Evolutionary conservation across 352 stramenopile genomes (phyloP).

Genomic region (Pseudoperonospora humuli): DNA sequence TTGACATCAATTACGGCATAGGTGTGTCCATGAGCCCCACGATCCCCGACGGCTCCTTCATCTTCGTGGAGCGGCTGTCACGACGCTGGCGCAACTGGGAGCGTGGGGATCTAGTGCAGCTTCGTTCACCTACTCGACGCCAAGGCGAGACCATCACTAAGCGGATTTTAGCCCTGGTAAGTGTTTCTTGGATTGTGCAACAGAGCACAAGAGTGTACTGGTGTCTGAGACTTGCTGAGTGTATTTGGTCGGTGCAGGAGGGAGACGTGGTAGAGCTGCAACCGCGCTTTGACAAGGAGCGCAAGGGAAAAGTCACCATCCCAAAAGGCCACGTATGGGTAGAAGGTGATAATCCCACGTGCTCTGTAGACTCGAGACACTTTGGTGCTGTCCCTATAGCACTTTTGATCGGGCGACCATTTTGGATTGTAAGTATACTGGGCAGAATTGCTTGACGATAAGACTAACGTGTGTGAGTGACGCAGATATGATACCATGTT

Average conservation of each 20-base stretch:
- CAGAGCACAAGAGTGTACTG: no score
- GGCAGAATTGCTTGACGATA: not conserved
- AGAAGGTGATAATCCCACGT: conserved; percentile 93
- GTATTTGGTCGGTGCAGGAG: conserved; percentile 34
- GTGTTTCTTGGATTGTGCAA: no score
- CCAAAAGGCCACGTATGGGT: conserved; percentile 94
- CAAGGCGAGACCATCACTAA: conserved; percentile 79
- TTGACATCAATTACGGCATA: conserved; percentile 80
- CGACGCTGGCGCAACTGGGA: conserved; percentile 53
- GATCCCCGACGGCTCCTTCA: conserved; percentile 72
- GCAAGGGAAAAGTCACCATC: conserved; percentile 56
- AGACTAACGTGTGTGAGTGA: conserved; percentile 6
- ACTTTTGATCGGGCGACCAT: conserved; percentile 80
- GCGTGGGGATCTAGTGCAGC: conserved; percentile 76
- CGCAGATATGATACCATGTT: conserved; percentile 13
- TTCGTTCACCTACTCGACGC: conserved; percentile 67
- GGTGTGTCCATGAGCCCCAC: conserved; percentile 79
- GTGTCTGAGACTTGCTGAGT: no score
- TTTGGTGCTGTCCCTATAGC: conserved; percentile 89
- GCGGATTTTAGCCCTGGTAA: conserved; percentile 76
- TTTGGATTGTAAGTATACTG: conserved; percentile 37
- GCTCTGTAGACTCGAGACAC: conserved; percentile 91
- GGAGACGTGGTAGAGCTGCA: conserved; percentile 76
- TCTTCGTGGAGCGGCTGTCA: conserved; percentile 77
- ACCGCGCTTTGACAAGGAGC: conserved; percentile 52